Base-by-base conservation (phyloP, 2,329 filamentous ascomycete genomes). In the Fusarium acutatum region DNA sequence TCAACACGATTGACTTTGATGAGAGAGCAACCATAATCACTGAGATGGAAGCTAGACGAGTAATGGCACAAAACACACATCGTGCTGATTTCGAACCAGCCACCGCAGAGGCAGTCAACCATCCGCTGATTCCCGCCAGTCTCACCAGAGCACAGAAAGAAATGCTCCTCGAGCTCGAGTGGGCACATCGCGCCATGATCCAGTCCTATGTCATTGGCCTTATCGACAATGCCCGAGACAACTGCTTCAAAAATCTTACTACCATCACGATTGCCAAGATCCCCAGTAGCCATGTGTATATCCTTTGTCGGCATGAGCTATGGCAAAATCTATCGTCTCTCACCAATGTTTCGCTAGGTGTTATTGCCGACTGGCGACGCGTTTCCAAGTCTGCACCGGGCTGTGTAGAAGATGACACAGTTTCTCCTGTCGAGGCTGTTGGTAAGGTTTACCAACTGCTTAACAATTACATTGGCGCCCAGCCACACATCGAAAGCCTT, bases 161-260 rank as follows among this genome's bases (percentile, higher is more conserved):
- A 79, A 91, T 92, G 88, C 81, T 94, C 4, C 82, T 92, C 41
- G 91, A 93, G 78, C 88, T 90, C 7, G 88, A 90, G 59, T 93
- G 91, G 89, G 91, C 91, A 12, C 91, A 93, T 72, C 84, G 88
- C 60, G 91, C 91, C 24, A 91, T 93, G 78, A 84, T 93, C 52
- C 88, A 91, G 54, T 92, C 91, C 2, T 93, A 91, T 73, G 87
- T 90, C 72, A 87, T 93, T 53, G 88, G 90, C 4, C 80, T 93
- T 47, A 88, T 90, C 30, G 90, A 93, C 75, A 92, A 91, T 67
- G 79, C 81, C 22, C 54, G 62, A 15, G 82, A 83, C 9, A 72
- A 77, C 10, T 86, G 83, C 4, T 92, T 93, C 72, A 67, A 77
- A 13, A 80, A 84, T 11, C 84, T 94, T 47, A 87, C 86, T 28